phyloP scores from a whole-genome alignment of 441 rosid genomes.

The Pelargonium fulgidum region DNA sequence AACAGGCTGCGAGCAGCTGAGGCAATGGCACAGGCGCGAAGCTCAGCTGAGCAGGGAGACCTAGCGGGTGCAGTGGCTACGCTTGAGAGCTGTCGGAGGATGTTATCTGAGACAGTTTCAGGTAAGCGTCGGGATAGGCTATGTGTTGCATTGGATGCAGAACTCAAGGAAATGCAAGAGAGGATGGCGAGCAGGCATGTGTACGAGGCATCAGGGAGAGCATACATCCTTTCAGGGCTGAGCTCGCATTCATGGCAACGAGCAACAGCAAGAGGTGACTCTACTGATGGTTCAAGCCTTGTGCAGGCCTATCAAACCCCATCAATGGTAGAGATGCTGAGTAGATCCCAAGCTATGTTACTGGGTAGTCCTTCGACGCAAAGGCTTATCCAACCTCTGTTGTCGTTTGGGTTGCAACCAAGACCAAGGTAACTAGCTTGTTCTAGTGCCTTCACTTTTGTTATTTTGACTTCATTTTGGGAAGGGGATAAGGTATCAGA shows the following conservation, averaged over 20 bases:
- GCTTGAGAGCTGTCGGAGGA: slow-evolving; percentile 55
- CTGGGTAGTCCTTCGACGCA: slow-evolving; percentile 64
- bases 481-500: slow-evolving; percentile 20
- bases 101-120: slow-evolving; percentile 55
- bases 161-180: slow-evolving; percentile 95
- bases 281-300: slow-evolving; percentile 77
- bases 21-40: slow-evolving; percentile 71
- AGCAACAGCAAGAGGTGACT: slow-evolving; percentile 97
- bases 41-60: slow-evolving; percentile 73
- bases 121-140: slow-evolving; percentile 65
- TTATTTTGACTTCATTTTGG: slow-evolving; percentile 26
- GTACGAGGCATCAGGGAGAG: slow-evolving; percentile 91
- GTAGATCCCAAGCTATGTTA: slow-evolving; percentile 64
- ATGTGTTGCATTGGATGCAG: slow-evolving; percentile 72
- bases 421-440: slow-evolving; percentile 53
- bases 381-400: slow-evolving; percentile 55
- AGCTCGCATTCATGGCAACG: slow-evolving; percentile 99
- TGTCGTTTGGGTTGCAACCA: slow-evolving; percentile 54
- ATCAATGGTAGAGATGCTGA: slow-evolving; percentile 88
- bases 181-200: slow-evolving; percentile 89
- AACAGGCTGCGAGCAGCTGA: slow-evolving; percentile 87
- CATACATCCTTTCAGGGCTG: slow-evolving; percentile 90
- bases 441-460: slow-evolving; percentile 14
- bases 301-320: slow-evolving; percentile 85
- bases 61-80: slow-evolving; percentile 58